These are phyloP conservation scores for Begonia masoniana DNA, from an alignment of 306 rosid species.

Conservation along the genomic window DNA sequence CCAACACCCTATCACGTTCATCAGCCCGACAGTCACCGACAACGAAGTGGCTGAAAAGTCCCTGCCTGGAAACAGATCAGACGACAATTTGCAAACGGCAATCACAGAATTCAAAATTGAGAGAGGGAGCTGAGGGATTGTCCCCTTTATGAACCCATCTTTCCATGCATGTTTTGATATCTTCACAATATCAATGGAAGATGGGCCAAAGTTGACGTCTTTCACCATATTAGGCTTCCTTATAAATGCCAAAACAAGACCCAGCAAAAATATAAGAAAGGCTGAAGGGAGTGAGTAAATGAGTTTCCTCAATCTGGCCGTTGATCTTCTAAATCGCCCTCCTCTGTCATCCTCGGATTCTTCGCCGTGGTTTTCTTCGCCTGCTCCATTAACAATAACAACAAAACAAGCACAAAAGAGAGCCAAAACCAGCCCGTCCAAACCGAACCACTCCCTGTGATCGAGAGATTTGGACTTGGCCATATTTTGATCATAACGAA, in stretches of 20 bases:
- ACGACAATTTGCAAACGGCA: slow-evolving; percentile 40
- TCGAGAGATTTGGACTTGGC: slow-evolving; percentile 27
- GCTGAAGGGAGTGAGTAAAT: slow-evolving; percentile 49
- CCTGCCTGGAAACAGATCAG: slow-evolving; percentile 44
- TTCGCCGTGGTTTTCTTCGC: slow-evolving; percentile 13
- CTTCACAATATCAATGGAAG: slow-evolving; percentile 29
- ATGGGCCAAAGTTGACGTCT: slow-evolving; percentile 46
- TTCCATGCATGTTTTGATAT: slow-evolving; percentile 43
- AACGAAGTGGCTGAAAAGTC: slow-evolving; percentile 40
- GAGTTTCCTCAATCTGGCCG: slow-evolving; percentile 12
- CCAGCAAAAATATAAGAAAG: slow-evolving; percentile 35
- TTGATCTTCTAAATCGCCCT: slow-evolving; percentile 4
- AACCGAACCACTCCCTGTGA: slow-evolving; percentile 36
- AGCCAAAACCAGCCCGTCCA: slow-evolving; percentile 51
- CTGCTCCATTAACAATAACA: slow-evolving; percentile 41
- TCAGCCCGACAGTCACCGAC: slow-evolving; percentile 50
- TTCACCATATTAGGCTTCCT: slow-evolving; percentile 36
- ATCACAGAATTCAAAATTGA: slow-evolving; percentile 53
- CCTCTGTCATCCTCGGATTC: neutral
- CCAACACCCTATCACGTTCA: slow-evolving; percentile 57
- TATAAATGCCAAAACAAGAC: slow-evolving; percentile 42
- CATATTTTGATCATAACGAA: slow-evolving; percentile 32
- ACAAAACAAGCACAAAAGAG: slow-evolving; percentile 35
- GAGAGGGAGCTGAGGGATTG: slow-evolving; percentile 51
- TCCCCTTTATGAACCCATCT: slow-evolving; percentile 48